Conservation (phyloP, 805 yeast genomes). For the Yamadazyma laniorum region DNA sequence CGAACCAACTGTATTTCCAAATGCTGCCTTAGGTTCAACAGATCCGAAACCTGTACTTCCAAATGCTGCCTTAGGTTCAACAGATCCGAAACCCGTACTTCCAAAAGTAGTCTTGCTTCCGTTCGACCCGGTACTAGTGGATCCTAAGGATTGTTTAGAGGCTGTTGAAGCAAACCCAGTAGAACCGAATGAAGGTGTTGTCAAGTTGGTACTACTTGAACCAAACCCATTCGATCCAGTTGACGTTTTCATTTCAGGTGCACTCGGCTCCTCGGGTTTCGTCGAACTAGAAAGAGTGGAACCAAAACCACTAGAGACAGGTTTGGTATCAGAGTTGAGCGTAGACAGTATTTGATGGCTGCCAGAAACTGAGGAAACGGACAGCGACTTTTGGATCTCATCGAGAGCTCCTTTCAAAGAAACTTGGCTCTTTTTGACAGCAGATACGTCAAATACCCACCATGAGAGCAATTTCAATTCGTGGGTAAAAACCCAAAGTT, state of each 20-base stretch:
- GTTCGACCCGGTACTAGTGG: conserved; percentile 9
- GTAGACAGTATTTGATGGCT: too few relatives aligned
- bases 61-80: conserved; percentile 13
- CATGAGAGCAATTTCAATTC: conserved; percentile 63
- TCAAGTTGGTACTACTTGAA: not conserved
- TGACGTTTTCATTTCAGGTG: too few relatives aligned
- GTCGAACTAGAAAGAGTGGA: not conserved
- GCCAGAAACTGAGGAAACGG: not conserved
- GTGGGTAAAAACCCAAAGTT: conserved; percentile 59
- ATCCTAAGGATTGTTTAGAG: conserved; percentile 5
- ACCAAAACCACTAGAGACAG: not conserved
- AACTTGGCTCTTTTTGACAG: conserved; percentile 4
- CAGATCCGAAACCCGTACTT: conserved; percentile 9
- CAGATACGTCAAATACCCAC: conserved; percentile 52
- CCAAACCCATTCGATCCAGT: not conserved
- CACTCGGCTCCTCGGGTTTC: too few relatives aligned
- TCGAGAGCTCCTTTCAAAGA: conserved; percentile 9
- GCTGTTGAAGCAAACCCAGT: conserved; percentile 5
- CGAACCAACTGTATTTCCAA: too few relatives aligned
- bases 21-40: conserved; percentile 2
- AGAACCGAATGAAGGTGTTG: conserved; percentile 3
- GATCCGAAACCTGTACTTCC: conserved; percentile 19
- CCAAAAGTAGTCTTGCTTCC: conserved; percentile 13
- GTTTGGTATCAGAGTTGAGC: not conserved
- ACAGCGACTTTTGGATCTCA: too few relatives aligned